Conservation (phyloP, 768 basidiomycete genomes). For the Lyophyllum shimeji region DNA sequence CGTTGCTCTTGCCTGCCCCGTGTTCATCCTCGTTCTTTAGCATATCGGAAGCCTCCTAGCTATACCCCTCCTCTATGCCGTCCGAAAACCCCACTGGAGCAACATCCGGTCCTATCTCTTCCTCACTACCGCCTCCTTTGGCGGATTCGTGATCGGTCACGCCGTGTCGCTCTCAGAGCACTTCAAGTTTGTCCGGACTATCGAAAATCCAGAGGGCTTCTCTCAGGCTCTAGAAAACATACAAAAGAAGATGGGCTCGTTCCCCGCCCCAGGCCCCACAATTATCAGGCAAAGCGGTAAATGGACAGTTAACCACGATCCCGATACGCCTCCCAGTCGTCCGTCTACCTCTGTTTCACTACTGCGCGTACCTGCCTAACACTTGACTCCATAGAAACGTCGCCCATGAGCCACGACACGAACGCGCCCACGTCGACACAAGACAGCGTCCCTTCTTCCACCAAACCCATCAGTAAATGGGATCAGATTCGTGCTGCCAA, state of each 20-base stretch:
- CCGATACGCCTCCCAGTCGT: conserved; percentile 7
- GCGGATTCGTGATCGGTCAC: conserved; percentile 32
- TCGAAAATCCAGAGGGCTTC: conserved; percentile 41
- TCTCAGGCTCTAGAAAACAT: conserved; percentile 40
- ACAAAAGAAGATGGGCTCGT: conserved; percentile 40
- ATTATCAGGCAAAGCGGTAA: conserved; percentile 25
- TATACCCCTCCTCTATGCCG: conserved; percentile 14
- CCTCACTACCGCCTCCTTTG: conserved; percentile 21
- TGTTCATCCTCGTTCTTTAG: conserved; percentile 10
- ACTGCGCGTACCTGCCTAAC: not conserved
- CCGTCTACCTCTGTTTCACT: not conserved
- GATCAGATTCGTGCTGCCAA: conserved; percentile 65
- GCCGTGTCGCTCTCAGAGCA: conserved; percentile 28
- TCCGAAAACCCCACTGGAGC: conserved; percentile 26
- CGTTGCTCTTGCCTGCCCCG: not conserved
- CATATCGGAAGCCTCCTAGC: conserved; percentile 8
- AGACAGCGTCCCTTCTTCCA: conserved; percentile 7
- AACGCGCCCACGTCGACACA: conserved; percentile 11
- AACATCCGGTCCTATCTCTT: conserved; percentile 17
- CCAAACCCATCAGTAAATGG: conserved; percentile 47
- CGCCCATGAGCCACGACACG: not conserved
- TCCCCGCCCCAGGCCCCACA: conserved; percentile 22
- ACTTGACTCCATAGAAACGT: conserved; percentile 5
- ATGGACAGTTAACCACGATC: conserved; percentile 13
- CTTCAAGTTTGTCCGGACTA: conserved; percentile 34